These are phyloP conservation scores for Sugiyamaella neomexicana DNA, from an alignment of 1,139 yeast genomes.

Conservation along the genomic window DNA sequence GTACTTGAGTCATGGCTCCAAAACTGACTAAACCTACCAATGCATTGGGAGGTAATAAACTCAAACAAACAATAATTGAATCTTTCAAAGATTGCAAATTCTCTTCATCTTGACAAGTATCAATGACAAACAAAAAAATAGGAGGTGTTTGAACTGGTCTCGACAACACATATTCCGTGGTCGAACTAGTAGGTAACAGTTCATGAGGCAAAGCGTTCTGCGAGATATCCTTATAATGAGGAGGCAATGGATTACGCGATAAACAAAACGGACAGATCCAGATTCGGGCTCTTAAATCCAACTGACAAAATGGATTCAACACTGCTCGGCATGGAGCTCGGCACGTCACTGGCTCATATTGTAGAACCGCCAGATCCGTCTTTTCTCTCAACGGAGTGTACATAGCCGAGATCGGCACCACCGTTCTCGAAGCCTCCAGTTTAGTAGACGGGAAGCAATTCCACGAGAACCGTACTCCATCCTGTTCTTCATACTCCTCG, in stretches of 20 bases:
- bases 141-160: slow-evolving; percentile 93
- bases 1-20: slow-evolving; percentile 94
- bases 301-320: slow-evolving; percentile 78
- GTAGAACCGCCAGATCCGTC: slow-evolving; percentile 76
- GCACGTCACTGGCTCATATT: slow-evolving; percentile 89
- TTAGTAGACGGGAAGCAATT: slow-evolving; percentile 86
- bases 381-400: slow-evolving; percentile 88
- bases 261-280: slow-evolving; percentile 93
- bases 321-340: slow-evolving; percentile 81
- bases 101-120: slow-evolving; percentile 92
- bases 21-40: slow-evolving; percentile 87
- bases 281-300: slow-evolving; percentile 76
- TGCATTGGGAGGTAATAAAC: slow-evolving; percentile 89
- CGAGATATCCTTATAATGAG: slow-evolving; percentile 82
- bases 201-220: slow-evolving; percentile 87
- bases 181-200: slow-evolving; percentile 71
- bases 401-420: slow-evolving; percentile 90
- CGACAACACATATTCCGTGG: slow-evolving; percentile 86
- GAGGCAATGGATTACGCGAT: slow-evolving; percentile 81
- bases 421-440: slow-evolving; percentile 86
- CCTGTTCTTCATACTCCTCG: slow-evolving; percentile 81
- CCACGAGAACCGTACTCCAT: slow-evolving; percentile 92
- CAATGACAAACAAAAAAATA: slow-evolving; percentile 87
- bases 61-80: slow-evolving; percentile 75
- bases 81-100: slow-evolving; percentile 88